phyloP scores from a whole-genome alignment of 2,329 filamentous ascomycete genomes.

The Diaporthe amygdali region DNA sequence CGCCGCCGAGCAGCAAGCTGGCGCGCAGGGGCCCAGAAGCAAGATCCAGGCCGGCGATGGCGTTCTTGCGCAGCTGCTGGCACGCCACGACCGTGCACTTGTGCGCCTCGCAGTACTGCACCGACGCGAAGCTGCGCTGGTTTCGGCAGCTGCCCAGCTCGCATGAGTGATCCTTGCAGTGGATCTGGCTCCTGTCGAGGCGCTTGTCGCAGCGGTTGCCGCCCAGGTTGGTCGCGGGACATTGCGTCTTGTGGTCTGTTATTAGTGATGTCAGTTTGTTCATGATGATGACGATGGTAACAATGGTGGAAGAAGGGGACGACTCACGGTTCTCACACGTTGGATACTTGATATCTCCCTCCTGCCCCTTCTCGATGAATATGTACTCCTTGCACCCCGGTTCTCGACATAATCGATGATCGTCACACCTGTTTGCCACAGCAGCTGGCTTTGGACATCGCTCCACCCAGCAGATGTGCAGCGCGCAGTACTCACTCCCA shows the following conservation, averaged over 20 bases:
- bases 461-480: constrained; percentile 19
- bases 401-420: constrained; percentile 3
- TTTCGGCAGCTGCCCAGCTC: constrained; percentile 20
- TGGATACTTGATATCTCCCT: not conserved
- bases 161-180: constrained; percentile 26
- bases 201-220: constrained; percentile 16
- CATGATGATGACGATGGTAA: not conserved
- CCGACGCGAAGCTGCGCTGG: constrained; percentile 9
- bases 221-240: constrained; percentile 5
- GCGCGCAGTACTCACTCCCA: constrained; percentile 8
- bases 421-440: constrained; percentile 7
- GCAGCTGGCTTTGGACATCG: not conserved
- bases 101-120: constrained; percentile 32
- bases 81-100: constrained; percentile 31
- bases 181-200: not conserved
- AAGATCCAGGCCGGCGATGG: constrained; percentile 8
- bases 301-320: not conserved
- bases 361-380: constrained; percentile 10
- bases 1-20: not conserved
- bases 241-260: constrained; percentile 22
- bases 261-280: not conserved
- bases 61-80: constrained; percentile 20
- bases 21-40: not conserved
- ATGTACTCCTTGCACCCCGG: constrained; percentile 18
- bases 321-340: constrained; percentile 18